These are phyloP conservation scores for Glonium stellatum DNA, from an alignment of 495 filamentous ascomycete genomes.

Conservation along the genomic window DNA sequence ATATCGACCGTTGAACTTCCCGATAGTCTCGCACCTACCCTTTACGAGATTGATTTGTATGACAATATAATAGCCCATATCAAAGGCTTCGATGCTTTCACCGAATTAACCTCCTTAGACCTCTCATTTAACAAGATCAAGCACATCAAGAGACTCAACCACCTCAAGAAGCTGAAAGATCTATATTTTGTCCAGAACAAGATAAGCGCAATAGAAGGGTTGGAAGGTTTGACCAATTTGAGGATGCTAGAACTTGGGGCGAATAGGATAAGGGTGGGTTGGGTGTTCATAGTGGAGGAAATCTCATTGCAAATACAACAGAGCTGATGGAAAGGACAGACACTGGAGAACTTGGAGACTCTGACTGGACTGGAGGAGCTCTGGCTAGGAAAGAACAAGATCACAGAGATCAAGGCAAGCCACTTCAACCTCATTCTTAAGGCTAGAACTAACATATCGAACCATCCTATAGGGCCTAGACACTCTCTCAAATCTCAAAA, in stretches of 20 bases:
- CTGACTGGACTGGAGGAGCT: conserved; percentile 73
- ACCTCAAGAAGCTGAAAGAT: conserved; percentile 72
- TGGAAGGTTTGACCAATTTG: conserved; percentile 67
- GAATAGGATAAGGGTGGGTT: conserved; percentile 71
- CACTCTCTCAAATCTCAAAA: conserved; percentile 67
- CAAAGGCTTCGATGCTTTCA: conserved; percentile 70
- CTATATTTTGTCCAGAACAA: conserved; percentile 95
- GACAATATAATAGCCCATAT: conserved; percentile 93
- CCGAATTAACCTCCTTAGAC: conserved; percentile 70
- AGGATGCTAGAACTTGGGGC: conserved; percentile 83
- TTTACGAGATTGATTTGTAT: conserved; percentile 89
- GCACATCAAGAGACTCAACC: conserved; percentile 84
- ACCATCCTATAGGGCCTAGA: conserved; percentile 49
- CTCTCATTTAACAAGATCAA: conserved; percentile 99
- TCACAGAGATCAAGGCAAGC: conserved; percentile 67
- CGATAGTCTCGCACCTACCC: conserved; percentile 50
- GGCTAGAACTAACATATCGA: background rate
- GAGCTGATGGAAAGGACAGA: conserved; percentile 38
- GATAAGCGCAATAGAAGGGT: conserved; percentile 75
- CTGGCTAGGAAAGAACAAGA: conserved; percentile 98
- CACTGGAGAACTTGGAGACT: conserved; percentile 79
- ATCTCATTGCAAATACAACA: background rate
- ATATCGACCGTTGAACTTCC: conserved; percentile 73
- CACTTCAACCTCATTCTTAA: background rate
- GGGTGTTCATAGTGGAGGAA: background rate